Evolutionary conservation across 345 rosid genomes (phyloP), one percentile per base, ranked within the genome.

Genomic region (Citrus medica): DNA sequence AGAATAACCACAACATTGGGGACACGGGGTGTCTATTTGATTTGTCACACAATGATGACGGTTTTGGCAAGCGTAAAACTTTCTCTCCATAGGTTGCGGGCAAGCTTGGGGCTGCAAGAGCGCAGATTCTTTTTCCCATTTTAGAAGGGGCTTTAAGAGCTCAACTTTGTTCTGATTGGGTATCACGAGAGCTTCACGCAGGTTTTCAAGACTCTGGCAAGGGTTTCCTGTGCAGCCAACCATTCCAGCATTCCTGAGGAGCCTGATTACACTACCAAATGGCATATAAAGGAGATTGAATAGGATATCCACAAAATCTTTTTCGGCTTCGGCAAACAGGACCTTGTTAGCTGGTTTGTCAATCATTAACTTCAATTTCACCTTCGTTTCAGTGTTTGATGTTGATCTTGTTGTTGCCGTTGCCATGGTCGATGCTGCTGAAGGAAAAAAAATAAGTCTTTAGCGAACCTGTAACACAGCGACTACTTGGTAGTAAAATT

Each of bases 261-360:
- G 79, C 65, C 67, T 48, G 0, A 27, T 25, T 1, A 76, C 61
- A 1, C 69, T 71, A 14, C 69, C 85, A 2, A 86, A 2, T 7
- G 82, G 85, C 65, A 83, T 37, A 24, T 77, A 71, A 56, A 82
- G 75, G 12, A 79, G 13, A 71, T 64, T 30, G 9, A 84, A 66
- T 1, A 81, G 72, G 53, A 80, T 71, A 71, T 84, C 82, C 37
- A 78, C 78, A 6, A 80, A 75, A 6, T 75, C 69, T 40, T 84
- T 78, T 2, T 69, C 58, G 0, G 80, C 73, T 71, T 78, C 86
- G 0, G 75, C 82, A 5, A 76, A 48, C 1, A 79, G 24, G 3
- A 84, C 83, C 37, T 67, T 73, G 21, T 65, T 21, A 1, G 65
- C 40, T 55, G 27, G 32, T 2, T 9, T 22, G 14, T 84, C 84